Evolutionary conservation across 306 rosid genomes (phyloP), one percentile per base, ranked within the genome.

Genomic region (Gastrolobium villosum): DNA sequence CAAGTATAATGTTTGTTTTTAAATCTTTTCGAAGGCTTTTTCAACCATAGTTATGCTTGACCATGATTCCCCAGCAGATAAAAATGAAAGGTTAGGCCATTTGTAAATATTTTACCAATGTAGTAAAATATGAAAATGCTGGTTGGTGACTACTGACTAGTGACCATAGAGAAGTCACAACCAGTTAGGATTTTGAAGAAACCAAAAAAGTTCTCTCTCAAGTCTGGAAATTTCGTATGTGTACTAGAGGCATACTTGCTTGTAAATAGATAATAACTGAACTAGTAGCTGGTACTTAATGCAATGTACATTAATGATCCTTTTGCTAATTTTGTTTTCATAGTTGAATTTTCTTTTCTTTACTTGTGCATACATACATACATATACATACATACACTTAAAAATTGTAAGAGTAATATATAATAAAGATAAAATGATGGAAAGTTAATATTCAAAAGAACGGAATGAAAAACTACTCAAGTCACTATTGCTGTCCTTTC

Each of bases 141-240:
- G 31, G 67, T 82, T 77, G 28, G 67, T 52, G 74, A 62, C 75
- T 55, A 54, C 31, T 43, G 54, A 70, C 75, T 55, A 54, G 37
- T 43, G 54, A 70, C 34, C 31, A 2, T 52, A 28, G 77, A 76
- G 41, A 30, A 76, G 60, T 70, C 66, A 39, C 30, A 49, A 40
- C 30, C 50, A 30, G 63, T 45, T 39, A 59, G 65, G 9, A 9
- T 70, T 71, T 32, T 60, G 64, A 74, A 72, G 60, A 44, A 65
- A 50, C 35, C 48, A 4, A 20, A 20, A 32, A 46, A 10, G 44
- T 49, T 56, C 50, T 31, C 45, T 26, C 50, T 36, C 36, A 48
- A 76, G 41, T 63, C 68, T 40, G 54, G 59, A 46, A n/a, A 31
- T 40, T 39, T 63, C 62, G 52, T 69, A 15, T 34, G 56, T 53